Conservation (phyloP, 345 rosid species). For the Melastoma malabathricum region DNA sequence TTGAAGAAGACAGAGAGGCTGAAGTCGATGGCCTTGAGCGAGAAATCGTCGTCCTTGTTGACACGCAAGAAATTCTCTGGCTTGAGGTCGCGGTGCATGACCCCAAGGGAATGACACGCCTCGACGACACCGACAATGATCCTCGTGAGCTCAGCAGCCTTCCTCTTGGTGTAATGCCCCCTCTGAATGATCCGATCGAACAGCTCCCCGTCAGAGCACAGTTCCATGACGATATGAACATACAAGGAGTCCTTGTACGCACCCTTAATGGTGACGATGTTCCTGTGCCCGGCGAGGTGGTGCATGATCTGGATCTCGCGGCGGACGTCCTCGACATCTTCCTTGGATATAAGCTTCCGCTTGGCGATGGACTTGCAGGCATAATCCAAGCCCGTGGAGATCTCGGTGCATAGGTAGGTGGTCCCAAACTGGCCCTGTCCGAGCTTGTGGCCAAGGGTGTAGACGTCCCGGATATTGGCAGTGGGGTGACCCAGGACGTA, state of each 20-base stretch:
- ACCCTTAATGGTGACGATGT: slow-evolving; percentile 41
- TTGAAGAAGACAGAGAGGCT: slow-evolving; percentile 95
- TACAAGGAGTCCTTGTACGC: slow-evolving; percentile 33
- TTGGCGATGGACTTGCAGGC: slow-evolving; percentile 97
- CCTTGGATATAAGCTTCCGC: slow-evolving; percentile 78
- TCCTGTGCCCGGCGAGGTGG: slow-evolving; percentile 42
- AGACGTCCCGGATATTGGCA: slow-evolving; percentile 70
- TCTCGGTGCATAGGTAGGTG: slow-evolving; percentile 69
- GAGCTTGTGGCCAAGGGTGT: slow-evolving; percentile 65
- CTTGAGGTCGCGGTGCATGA: slow-evolving; percentile 97
- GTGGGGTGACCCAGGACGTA: slow-evolving; percentile 84
- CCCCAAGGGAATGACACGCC: slow-evolving; percentile 95
- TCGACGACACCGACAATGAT: slow-evolving; percentile 92
- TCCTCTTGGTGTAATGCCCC: slow-evolving; percentile 97
- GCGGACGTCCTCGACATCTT: slow-evolving; percentile 91
- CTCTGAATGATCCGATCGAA: slow-evolving; percentile 92
- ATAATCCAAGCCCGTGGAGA: slow-evolving; percentile 51
- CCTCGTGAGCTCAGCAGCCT: slow-evolving; percentile 82
- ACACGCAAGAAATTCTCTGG: slow-evolving; percentile 94
- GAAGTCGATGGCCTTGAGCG: slow-evolving; percentile 97
- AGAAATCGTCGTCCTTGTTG: slow-evolving; percentile 91
- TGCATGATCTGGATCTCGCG: slow-evolving; percentile 67
- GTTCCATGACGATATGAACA: slow-evolving; percentile 46
- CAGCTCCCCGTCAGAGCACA: slow-evolving; percentile 82
- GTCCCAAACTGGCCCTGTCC: slow-evolving; percentile 97